Evolutionary conservation across 2,329 filamentous ascomycete species (phyloP).

Genomic region (Ustulina deusta): DNA sequence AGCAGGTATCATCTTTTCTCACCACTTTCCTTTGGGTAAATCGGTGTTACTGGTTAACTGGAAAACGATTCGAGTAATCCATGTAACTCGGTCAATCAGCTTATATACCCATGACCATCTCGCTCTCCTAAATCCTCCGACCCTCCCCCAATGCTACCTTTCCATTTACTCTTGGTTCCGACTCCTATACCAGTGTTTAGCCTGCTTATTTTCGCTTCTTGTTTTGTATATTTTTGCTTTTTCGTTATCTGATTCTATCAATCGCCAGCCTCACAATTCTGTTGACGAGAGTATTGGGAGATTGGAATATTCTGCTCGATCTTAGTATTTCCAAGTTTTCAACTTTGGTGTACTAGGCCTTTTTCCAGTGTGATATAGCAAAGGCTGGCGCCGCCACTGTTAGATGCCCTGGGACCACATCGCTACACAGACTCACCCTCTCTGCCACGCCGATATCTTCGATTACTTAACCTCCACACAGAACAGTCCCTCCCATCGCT

Average conservation of each 20-base stretch:
- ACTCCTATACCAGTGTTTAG: conserved; percentile 33
- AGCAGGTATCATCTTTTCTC: conserved; percentile 42
- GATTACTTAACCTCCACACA: conserved; percentile 17
- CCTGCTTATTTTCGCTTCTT: conserved; percentile 33
- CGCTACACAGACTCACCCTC: conserved; percentile 26
- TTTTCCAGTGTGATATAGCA: conserved; percentile 37
- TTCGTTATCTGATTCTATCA: neutral
- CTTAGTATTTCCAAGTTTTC: conserved; percentile 14
- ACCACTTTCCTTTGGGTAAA: conserved; percentile 44
- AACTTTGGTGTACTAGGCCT: conserved; percentile 19
- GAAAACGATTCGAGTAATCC: conserved; percentile 41
- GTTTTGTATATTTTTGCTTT: conserved; percentile 2
- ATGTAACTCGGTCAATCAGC: conserved; percentile 47
- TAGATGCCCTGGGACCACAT: conserved; percentile 34
- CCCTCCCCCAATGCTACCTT: conserved; percentile 42
- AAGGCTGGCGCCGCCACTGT: conserved; percentile 41
- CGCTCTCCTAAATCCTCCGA: conserved; percentile 43
- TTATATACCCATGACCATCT: conserved; percentile 47
- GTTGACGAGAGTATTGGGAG: neutral
- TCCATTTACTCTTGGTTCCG: conserved; percentile 35
- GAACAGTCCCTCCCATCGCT: conserved; percentile 23
- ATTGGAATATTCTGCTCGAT: neutral
- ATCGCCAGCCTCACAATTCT: conserved; percentile 2
- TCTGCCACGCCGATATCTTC: conserved; percentile 27
- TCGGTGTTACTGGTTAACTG: conserved; percentile 43